Percentiles rank a stretch among this genome's conserved stretches.
These are phyloP conservation scores for Atkinsonella hypoxylon DNA, from an alignment of 2,329 filamentous ascomycete genomes.

Conservation along the genomic window DNA sequence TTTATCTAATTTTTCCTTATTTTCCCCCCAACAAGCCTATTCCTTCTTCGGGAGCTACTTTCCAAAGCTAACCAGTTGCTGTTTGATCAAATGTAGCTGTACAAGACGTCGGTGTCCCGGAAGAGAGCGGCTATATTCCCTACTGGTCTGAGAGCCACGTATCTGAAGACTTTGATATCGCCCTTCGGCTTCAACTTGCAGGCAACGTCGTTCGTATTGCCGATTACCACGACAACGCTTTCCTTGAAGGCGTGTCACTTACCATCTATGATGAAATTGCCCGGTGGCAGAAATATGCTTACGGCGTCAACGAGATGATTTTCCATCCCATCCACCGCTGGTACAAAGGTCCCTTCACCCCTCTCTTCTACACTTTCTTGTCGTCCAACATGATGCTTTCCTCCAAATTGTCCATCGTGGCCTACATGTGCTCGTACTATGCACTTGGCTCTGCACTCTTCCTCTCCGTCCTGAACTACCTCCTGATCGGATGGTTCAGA, in stretches of 20 bases:
- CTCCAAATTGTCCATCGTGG: conserved; percentile 59
- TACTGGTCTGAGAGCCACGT: conserved; percentile 69
- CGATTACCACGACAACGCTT: conserved; percentile 55
- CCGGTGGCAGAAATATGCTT: conserved; percentile 64
- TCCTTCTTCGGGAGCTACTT: neutral
- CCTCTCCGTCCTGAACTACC: conserved; percentile 58
- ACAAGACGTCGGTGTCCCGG: conserved; percentile 20
- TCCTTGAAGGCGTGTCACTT: conserved; percentile 62
- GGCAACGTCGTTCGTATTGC: conserved; percentile 59
- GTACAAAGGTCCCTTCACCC: conserved; percentile 53
- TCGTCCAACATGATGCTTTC: conserved; percentile 48
- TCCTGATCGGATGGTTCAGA: conserved; percentile 60
- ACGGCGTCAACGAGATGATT: conserved; percentile 58
- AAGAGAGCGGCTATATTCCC: conserved; percentile 41
- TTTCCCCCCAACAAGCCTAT: no score
- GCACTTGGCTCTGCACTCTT: conserved; percentile 56
- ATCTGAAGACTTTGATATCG: conserved; percentile 69
- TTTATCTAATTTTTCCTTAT: no score
- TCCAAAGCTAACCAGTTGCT: neutral
- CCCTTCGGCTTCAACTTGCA: conserved; percentile 55
- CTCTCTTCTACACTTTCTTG: conserved; percentile 50
- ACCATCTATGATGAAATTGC: conserved; percentile 62
- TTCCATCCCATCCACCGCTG: conserved; percentile 56
- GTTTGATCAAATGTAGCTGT: conserved; percentile 13
- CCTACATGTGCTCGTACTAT: conserved; percentile 62